Evolutionary conservation across 768 basidiomycete species (phyloP).

Genomic region (Amanita pseudoporphyria): DNA sequence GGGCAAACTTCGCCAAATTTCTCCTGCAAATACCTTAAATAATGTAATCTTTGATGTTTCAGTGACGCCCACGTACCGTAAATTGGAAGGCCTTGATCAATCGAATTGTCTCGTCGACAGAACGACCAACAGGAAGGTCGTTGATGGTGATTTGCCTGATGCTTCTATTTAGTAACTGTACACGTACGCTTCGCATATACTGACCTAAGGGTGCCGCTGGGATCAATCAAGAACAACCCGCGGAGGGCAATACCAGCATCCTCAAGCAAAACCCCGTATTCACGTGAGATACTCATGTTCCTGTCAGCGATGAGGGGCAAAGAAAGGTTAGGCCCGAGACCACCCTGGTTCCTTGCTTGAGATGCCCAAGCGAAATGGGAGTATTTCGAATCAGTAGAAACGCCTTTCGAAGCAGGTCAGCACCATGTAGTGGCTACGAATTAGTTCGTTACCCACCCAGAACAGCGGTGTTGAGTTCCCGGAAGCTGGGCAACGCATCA

Average conservation of each 20-base stretch:
- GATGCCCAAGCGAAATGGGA: constrained; percentile 84
- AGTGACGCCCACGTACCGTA: constrained; percentile 38
- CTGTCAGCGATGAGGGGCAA: constrained; percentile 78
- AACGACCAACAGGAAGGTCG: constrained; percentile 91
- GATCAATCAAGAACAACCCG: constrained; percentile 81
- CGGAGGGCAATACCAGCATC: constrained; percentile 85
- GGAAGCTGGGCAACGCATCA: constrained; percentile 71
- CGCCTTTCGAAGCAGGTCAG: constrained; percentile 26
- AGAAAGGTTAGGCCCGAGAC: constrained; percentile 81
- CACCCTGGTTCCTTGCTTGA: constrained; percentile 76
- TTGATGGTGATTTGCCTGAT: constrained; percentile 78
- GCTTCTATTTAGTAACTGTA: background rate
- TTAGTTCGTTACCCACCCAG: constrained; percentile 43
- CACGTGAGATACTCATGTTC: constrained; percentile 69
- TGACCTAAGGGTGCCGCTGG: constrained; percentile 65
- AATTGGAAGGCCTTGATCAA: constrained; percentile 93
- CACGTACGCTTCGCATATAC: constrained; percentile 7
- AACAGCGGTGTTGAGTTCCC: constrained; percentile 61
- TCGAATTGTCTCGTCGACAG: constrained; percentile 87
- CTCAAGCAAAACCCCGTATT: constrained; percentile 84
- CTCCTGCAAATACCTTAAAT: constrained; percentile 41
- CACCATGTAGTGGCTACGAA: background rate
- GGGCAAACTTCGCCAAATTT: constrained; percentile 91
- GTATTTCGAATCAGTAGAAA: constrained; percentile 87
- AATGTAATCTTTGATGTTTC: background rate